Conservation (phyloP, 2,329 filamentous ascomycete genomes). For the Ilyonectria destructans region DNA sequence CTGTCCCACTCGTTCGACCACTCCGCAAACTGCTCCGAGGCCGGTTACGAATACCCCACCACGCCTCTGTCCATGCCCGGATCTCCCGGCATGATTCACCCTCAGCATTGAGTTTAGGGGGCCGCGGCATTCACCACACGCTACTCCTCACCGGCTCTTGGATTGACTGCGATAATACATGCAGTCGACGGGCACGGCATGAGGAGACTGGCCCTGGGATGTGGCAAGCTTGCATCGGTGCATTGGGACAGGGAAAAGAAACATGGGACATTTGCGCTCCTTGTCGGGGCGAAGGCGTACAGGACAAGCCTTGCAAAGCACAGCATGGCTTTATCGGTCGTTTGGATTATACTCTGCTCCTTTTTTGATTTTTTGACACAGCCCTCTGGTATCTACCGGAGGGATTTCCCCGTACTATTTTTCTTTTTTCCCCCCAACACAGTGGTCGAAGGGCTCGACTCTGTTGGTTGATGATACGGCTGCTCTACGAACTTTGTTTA, state of each 20-base stretch:
- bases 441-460: slow-evolving; percentile 49
- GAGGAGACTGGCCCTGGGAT: slow-evolving; percentile 8
- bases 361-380: slow-evolving; percentile 34
- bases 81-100: slow-evolving; percentile 71
- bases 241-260: slow-evolving; percentile 28
- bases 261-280: slow-evolving; percentile 39
- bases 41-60: slow-evolving; percentile 76
- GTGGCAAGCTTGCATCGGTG: slow-evolving; percentile 21
- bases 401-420: slow-evolving; percentile 33
- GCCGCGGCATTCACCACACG: slow-evolving; percentile 5
- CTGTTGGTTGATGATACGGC: slow-evolving; percentile 45
- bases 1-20: slow-evolving; percentile 82
- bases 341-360: slow-evolving; percentile 42
- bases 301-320: slow-evolving; percentile 40
- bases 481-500: slow-evolving; percentile 45
- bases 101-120: slow-evolving; percentile 35
- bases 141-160: slow-evolving; percentile 7
- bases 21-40: slow-evolving; percentile 75
- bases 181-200: slow-evolving; percentile 5
- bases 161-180: slow-evolving; percentile 10
- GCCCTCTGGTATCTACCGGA: slow-evolving; percentile 19
- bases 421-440: slow-evolving; percentile 38
- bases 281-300: slow-evolving; percentile 40
- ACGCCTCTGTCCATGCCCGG: slow-evolving; percentile 83
- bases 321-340: slow-evolving; percentile 47